These are phyloP conservation scores for Blastocystis sp. DNA, from an alignment of 352 stramenopile genomes.

Conservation along the genomic window DNA sequence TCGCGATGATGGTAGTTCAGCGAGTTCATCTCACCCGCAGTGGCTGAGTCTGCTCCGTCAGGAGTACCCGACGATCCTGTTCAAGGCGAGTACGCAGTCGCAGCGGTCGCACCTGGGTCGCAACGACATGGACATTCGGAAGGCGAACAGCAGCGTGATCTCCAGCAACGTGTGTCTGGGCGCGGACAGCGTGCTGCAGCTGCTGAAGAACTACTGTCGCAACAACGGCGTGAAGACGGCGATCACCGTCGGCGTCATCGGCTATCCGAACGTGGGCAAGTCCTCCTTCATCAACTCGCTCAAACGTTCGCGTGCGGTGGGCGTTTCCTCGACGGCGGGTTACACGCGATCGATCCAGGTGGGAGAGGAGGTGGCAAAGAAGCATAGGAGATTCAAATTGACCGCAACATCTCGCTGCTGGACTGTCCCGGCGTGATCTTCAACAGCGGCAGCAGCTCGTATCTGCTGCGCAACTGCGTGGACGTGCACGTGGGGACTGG, in stretches of 20 bases:
- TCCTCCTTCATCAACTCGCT: constrained; percentile 86
- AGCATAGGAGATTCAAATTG: constrained; percentile 81
- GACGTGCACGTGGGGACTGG: constrained; percentile 64
- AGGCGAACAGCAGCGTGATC: constrained; percentile 33
- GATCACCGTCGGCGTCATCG: constrained; percentile 87
- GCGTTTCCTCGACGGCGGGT: constrained; percentile 83
- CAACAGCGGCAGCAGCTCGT: constrained; percentile 70
- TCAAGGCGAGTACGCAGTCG: constrained; percentile 87
- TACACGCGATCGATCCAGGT: constrained; percentile 88
- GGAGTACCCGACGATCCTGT: constrained; percentile 83
- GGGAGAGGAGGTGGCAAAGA: neutral
- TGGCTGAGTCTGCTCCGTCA: constrained; percentile 84
- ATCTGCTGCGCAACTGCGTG: constrained; percentile 86
- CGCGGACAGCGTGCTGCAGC: constrained; percentile 84
- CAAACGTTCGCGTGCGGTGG: constrained; percentile 74
- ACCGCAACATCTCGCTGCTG: constrained; percentile 90
- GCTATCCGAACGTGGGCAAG: constrained; percentile 91
- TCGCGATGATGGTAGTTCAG: neutral
- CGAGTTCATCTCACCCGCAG: constrained; percentile 2
- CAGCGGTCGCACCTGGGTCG: constrained; percentile 66
- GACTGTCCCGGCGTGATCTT: constrained; percentile 95
- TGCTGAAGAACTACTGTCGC: constrained; percentile 96
- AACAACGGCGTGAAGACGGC: constrained; percentile 71
- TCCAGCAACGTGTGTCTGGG: constrained; percentile 65
- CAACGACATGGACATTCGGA: constrained; percentile 53